Evolutionary conservation across 2,329 filamentous ascomycete species (phyloP).

Genomic region (Penicillium palitans): DNA sequence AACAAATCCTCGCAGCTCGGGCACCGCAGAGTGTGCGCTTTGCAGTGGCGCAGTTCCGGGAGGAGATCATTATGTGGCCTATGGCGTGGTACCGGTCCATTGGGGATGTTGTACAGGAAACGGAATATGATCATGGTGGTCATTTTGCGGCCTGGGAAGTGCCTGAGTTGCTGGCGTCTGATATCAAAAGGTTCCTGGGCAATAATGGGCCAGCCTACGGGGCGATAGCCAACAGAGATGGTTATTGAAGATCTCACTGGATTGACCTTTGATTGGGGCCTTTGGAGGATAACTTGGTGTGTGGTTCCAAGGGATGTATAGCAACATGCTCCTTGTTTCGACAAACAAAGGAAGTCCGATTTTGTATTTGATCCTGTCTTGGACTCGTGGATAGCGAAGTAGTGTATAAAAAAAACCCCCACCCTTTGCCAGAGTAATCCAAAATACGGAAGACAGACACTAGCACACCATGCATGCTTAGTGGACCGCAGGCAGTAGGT

Average conservation of each 20-base stretch:
- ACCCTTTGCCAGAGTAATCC: no score
- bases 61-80: constrained; percentile 53
- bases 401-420: no score
- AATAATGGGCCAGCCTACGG: constrained; percentile 42
- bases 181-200: constrained; percentile 52
- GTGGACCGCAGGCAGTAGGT: no score
- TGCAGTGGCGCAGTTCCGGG: constrained; percentile 54
- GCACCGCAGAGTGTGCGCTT: constrained; percentile 51
- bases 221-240: constrained; percentile 36
- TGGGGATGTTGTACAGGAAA: constrained; percentile 53
- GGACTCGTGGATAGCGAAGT: neutral
- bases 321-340: neutral
- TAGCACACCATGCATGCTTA: no score
- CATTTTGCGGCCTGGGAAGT: constrained; percentile 57
- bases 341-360: neutral
- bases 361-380: no score
- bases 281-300: neutral
- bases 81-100: constrained; percentile 52
- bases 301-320: neutral
- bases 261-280: neutral
- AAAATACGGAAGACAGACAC: no score
- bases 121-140: constrained; percentile 48
- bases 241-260: constrained; percentile 28
- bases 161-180: constrained; percentile 48
- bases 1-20: constrained; percentile 39